Percentiles rank a stretch among this genome's conserved stretches.
Evolutionary conservation across 83 land plant genomes (phyloP).

Genomic region (Picea abies): DNA sequence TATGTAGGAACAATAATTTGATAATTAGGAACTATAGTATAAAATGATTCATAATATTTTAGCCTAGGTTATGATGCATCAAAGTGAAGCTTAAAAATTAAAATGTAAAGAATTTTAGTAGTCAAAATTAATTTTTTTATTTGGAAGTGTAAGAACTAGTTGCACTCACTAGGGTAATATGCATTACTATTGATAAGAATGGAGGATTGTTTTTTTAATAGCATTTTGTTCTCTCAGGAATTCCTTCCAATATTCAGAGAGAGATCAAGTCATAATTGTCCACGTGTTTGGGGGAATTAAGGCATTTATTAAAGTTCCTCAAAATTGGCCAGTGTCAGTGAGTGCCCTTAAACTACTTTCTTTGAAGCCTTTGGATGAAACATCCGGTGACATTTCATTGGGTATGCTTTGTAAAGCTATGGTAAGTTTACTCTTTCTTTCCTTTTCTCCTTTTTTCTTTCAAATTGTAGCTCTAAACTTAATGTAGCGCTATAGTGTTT

Average conservation of each 20-base stretch:
- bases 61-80: no score
- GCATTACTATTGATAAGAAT: no score
- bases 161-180: no score
- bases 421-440: slow-evolving; percentile 28
- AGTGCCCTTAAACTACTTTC: slow-evolving; percentile 45
- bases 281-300: slow-evolving; percentile 52
- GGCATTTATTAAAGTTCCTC: slow-evolving; percentile 49
- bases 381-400: slow-evolving; percentile 36
- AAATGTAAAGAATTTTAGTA: no score
- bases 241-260: slow-evolving; percentile 47
- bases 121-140: no score
- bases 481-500: no score
- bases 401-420: slow-evolving; percentile 47
- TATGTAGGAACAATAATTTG: no score
- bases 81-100: no score
- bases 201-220: no score
- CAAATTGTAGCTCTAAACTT: not conserved
- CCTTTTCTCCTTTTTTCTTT: not conserved
- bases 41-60: no score
- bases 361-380: slow-evolving; percentile 36
- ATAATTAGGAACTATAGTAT: no score
- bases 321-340: slow-evolving; percentile 55
- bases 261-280: slow-evolving; percentile 49
- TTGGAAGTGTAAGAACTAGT: no score
- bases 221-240: slow-evolving; percentile 31